Percentiles rank a stretch among this genome's conserved stretches.
phyloP scores from a whole-genome alignment of 1,284 basidiomycete species.

The Erythrobasidium hasegawianum region DNA sequence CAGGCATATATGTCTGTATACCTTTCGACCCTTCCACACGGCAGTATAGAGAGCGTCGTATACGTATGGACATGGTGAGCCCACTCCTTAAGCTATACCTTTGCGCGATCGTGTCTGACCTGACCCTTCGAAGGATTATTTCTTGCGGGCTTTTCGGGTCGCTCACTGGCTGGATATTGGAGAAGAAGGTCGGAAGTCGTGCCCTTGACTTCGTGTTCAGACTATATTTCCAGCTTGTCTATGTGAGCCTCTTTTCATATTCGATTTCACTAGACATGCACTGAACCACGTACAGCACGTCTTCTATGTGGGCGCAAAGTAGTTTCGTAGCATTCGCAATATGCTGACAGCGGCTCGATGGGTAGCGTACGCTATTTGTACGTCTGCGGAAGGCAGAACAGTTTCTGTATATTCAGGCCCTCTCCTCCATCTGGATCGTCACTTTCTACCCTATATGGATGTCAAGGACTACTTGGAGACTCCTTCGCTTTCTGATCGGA shows the following conservation, averaged over 20 bases:
- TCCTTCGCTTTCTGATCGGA: constrained; percentile 52
- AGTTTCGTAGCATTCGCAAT: neutral
- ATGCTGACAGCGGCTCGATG: constrained; percentile 14
- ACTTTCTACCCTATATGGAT: constrained; percentile 57
- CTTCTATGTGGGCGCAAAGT: constrained; percentile 44
- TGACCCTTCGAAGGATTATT: constrained; percentile 31
- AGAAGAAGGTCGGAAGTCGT: constrained; percentile 54
- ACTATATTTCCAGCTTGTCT: constrained; percentile 52
- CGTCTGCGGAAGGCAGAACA: constrained; percentile 48
- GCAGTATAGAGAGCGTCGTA: constrained; percentile 55
- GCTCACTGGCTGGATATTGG: constrained; percentile 54
- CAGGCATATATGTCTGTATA: constrained; percentile 58
- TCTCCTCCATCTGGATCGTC: constrained; percentile 56
- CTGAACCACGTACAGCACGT: no score
- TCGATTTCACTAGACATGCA: no score
- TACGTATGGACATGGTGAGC: constrained; percentile 56
- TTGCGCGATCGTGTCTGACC: neutral
- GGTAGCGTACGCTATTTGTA: constrained; percentile 53
- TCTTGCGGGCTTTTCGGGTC: constrained; percentile 53
- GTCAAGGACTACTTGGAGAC: constrained; percentile 52
- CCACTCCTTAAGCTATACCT: constrained; percentile 38
- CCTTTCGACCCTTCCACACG: constrained; percentile 56
- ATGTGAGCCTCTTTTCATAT: no score
- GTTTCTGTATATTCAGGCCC: constrained; percentile 56
- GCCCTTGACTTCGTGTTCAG: constrained; percentile 57